Evolutionary conservation across 768 basidiomycete species (phyloP).

Genomic region (Goffeauzyma gilvescens): DNA sequence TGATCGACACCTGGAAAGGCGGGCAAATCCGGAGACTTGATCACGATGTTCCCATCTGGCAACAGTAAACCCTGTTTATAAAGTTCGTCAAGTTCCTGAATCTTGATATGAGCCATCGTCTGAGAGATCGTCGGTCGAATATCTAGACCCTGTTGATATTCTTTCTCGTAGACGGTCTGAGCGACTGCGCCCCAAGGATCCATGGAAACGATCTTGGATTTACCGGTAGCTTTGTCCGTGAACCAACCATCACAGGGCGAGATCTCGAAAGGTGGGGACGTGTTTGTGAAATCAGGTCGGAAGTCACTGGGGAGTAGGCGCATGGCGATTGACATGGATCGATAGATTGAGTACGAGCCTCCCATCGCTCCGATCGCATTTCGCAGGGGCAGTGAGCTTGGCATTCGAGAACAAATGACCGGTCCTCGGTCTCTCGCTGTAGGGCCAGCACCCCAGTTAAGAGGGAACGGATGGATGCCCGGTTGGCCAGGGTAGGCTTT

Average conservation of each 20-base stretch:
- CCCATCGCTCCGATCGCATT: constrained; percentile 89
- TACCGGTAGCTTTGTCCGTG: constrained; percentile 33
- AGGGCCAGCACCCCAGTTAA: constrained; percentile 56
- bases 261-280: constrained; percentile 58
- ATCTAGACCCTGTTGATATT: constrained; percentile 44
- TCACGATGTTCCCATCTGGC: constrained; percentile 66
- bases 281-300: constrained; percentile 28
- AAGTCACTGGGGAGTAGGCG: constrained; percentile 29
- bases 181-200: constrained; percentile 88
- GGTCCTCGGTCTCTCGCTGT: constrained; percentile 45
- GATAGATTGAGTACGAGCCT: constrained; percentile 85
- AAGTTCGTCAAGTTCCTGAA: constrained; percentile 75
- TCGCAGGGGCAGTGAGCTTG: constrained; percentile 44
- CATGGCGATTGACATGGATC: constrained; percentile 77
- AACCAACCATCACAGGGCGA: constrained; percentile 61
- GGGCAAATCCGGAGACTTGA: constrained; percentile 38
- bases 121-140: constrained; percentile 80
- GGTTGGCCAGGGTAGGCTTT: constrained; percentile 77
- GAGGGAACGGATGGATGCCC: constrained; percentile 58
- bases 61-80: constrained; percentile 50
- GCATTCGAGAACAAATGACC: constrained; percentile 68
- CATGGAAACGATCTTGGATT: constrained; percentile 67
- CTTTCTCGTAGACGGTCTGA: constrained; percentile 31
- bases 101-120: constrained; percentile 79
- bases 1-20: constrained; percentile 35